Evolutionary conservation across 2,329 filamentous ascomycete genomes (phyloP), one percentile per base, ranked within the genome.

Genomic region (Colletotrichum incanum): DNA sequence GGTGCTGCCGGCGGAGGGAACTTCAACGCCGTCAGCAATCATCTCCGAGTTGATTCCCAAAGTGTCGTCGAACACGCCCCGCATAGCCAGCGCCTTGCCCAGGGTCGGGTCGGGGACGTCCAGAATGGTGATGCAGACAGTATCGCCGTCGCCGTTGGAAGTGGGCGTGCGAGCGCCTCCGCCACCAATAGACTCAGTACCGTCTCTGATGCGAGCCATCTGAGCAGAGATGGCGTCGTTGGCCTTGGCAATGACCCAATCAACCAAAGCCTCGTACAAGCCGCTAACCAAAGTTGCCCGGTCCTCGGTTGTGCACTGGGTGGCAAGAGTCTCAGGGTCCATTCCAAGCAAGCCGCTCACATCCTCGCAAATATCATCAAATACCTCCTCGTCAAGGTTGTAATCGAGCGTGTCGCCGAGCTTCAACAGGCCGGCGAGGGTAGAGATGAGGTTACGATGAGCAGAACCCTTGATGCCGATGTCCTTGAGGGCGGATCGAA

Each of bases 21-120:
- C 88, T n/a, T 93, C 89, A 0, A 99, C 89, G 12, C 96, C 96
- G 76, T 99, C 96, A 74, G 96, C 93, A 78, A 96, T 97, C 95
- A 99, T 98, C 84, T 99, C 96, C 0, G 93, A 89, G 77, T 98
- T 98, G 84, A 99, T 98, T 63, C 96, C 96, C 26, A 92, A 86
- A n/a, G 87, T 90, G 77, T 98, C 96, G 76, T 99, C 96, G 77
- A 99, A 99, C 45, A 98, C 90, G 18, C 94, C 94, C 49, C 94
- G 93, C 84, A 99, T 91, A 16, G 94, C 91, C n/a, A 97, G 83
- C 0, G 96, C 96, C 82, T 96, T 98, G 71, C 93, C 95, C 0
- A 99, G 86, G 1, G 89, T 87, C 39, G 94, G 91, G 74, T 92
- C 90, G 0, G 96, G 94, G 11, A 98, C 88, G 76, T 98, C 96